Evolutionary conservation across 257 asterid species (phyloP), one percentile per base, ranked within the genome.

Genomic region (Fraxinus pennsylvanica): DNA sequence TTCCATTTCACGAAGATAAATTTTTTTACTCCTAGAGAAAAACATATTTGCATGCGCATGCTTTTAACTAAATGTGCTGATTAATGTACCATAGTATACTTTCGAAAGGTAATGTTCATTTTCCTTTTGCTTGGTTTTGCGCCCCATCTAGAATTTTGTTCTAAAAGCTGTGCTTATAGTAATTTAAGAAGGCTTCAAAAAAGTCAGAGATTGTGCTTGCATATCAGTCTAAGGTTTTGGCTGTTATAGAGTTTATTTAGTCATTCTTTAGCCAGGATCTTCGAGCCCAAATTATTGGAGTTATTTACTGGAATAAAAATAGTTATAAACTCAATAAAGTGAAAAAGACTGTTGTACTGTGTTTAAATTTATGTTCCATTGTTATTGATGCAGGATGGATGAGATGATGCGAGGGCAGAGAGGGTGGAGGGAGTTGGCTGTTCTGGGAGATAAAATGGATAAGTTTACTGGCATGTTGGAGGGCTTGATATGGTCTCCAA

Each of bases 401-500:
- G 90, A 87, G 79, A 87, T 87, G 90, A 87, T 87, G 90, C 83
- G 87, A 61, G 90, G 90, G 5, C 90, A 87, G 76, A 82, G 90
- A 33, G 90, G 90, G 29, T 87, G 90, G 90, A 81, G 89, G 77
- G 90, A 87, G 79, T 78, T 87, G 73, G 87, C 89, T 41, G 79
- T 84, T 35, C 76, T 87, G 39, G 90, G 90, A 68, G 90, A 87
- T 75, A 87, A 81, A 75, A 54, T 87, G 32, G 83, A 85, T 79
- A 85, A 83, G 79, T 81, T 87, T 68, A 78, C 77, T 38, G 85
- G 84, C 74, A 74, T 76, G 79, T 74, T 82, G 68, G 98, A 95
- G 88, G 98, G 99, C 81, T 73, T 95, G 41, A 91, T 95, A 72
- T 95, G 99, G 99, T 95, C 98, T 72, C 97, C 98, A 47, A 92